Base-by-base conservation (phyloP, 1,284 basidiomycete genomes). In the Rhodotorula sp. region DNA sequence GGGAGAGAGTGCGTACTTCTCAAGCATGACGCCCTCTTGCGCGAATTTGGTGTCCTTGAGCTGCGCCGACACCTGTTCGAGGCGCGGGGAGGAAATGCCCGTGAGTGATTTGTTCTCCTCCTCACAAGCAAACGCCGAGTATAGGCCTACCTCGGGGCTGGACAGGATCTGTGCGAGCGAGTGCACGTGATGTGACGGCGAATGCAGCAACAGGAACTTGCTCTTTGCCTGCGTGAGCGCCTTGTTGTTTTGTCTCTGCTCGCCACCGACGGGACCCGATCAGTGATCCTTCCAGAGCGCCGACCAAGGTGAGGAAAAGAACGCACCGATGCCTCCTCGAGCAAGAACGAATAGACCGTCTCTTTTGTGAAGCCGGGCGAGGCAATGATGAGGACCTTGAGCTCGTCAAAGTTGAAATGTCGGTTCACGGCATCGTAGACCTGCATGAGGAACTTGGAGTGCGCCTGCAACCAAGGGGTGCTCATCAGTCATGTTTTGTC, bases 31-130 rank as follows among this genome's bases (percentile, higher is more conserved):
- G 6, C 94, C 95, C 82, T 99, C 96, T 63, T 91, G 85, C 0
- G 96, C 94, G 82, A 99, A 99, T 79, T 99, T 99, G 22, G 96
- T 97, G 76, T 98, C 95, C 79, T 95, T 95, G 64, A 99, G 82
- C 76, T 91, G 91, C 6, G 87, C 80, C 7, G 84, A 82, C 64
- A 91, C 85, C 89, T 90, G 71, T 24, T 60, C 58, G 29, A 5
- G 53, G 14, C 22, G n/a, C 7, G 24, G 18, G 26, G 8, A 53
- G 37, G 37, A 42, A 10, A 42, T 42, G 37, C 37, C 37, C 37
- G 37, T 42, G 37, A 3, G 53, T 29, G 53, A 10, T 1, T 54
- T 3, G 29, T n/a, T 12, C 15, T 15, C 53, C 8, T 5, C 24
- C 12, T 42, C 37, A 42, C 37, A 12, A 42, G 37, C 5, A 18